Evolutionary conservation across 495 filamentous ascomycete species (phyloP).

Genomic region (Wilcoxina mikolae): DNA sequence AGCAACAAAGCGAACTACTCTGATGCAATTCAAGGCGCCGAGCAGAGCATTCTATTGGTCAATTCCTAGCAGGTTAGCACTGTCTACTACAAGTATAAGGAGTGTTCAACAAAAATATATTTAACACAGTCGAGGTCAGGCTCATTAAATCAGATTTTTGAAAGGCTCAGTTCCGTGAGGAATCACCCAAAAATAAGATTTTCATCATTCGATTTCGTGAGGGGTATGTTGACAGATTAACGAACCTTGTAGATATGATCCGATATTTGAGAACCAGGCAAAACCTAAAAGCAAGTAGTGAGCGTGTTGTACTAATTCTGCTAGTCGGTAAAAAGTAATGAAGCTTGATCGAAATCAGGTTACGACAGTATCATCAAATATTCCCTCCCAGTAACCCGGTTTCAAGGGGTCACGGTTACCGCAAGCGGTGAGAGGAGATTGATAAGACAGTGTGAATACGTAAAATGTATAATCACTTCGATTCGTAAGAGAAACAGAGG

Average conservation of each 20-base stretch:
- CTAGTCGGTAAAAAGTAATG: too few species aligned
- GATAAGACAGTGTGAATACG: slow-evolving; percentile 30
- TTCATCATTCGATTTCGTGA: slow-evolving; percentile 1
- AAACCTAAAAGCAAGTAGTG: too few species aligned
- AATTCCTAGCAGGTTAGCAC: neutral
- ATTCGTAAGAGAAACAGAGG: neutral
- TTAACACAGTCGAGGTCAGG: slow-evolving; percentile 25
- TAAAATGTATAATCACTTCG: slow-evolving; percentile 26
- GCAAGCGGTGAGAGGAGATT: slow-evolving; percentile 19
- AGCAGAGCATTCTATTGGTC: too few species aligned
- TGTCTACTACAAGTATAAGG: neutral
- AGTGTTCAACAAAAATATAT: neutral
- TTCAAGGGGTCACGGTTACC: slow-evolving; percentile 25
- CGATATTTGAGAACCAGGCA: too few species aligned
- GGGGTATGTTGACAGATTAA: neutral
- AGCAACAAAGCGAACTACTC: too few species aligned
- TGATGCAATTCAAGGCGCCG: too few species aligned
- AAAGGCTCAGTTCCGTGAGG: slow-evolving; percentile 7
- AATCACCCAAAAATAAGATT: slow-evolving; percentile 6
- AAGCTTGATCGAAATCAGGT: too few species aligned
- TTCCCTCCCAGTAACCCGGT: slow-evolving; percentile 21
- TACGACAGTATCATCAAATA: slow-evolving; percentile 28
- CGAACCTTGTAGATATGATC: slow-evolving; percentile 3
- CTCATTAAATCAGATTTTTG: slow-evolving; percentile 32
- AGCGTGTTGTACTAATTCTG: too few species aligned